Conservation (phyloP, 148 eudicot genomes). For the Rhododendron vialii region DNA sequence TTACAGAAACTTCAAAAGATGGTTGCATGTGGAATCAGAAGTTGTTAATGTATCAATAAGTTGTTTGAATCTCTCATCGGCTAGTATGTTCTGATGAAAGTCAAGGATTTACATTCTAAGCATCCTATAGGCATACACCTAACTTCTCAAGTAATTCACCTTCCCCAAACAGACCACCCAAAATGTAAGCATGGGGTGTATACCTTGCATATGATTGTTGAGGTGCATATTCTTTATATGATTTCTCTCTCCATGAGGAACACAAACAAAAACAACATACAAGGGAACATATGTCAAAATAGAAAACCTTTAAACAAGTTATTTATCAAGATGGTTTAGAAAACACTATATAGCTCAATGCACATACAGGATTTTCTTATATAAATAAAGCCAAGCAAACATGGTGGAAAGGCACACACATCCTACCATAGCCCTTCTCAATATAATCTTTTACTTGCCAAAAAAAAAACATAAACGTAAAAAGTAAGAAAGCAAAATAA, state of each 20-base stretch:
- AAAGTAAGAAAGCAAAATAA: not conserved
- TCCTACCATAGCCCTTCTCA: not conserved
- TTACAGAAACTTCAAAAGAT: conserved; percentile 80
- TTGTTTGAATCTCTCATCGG: conserved; percentile 58
- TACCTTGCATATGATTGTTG: not conserved
- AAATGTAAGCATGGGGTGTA: not conserved
- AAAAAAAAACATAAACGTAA: too few relatives aligned
- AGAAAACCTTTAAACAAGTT: not conserved
- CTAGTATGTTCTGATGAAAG: conserved; percentile 51
- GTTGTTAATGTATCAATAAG: conserved; percentile 38
- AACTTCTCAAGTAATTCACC: not conserved
- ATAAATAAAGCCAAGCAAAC: not conserved
- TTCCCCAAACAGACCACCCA: not conserved
- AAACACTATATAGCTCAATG: not conserved
- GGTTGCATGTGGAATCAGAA: conserved; percentile 70
- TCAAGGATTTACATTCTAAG: conserved; percentile 40
- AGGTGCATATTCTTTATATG: not conserved
- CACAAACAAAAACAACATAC: not conserved
- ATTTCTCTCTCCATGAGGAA: not conserved
- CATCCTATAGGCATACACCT: not conserved
- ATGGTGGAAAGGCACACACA: not conserved
- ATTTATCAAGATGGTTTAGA: not conserved
- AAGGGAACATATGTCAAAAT: not conserved
- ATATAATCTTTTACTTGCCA: too few relatives aligned
- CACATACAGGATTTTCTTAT: not conserved